Base-by-base conservation (phyloP, 768 basidiomycete genomes). In the Leccinum pellstonianum region DNA sequence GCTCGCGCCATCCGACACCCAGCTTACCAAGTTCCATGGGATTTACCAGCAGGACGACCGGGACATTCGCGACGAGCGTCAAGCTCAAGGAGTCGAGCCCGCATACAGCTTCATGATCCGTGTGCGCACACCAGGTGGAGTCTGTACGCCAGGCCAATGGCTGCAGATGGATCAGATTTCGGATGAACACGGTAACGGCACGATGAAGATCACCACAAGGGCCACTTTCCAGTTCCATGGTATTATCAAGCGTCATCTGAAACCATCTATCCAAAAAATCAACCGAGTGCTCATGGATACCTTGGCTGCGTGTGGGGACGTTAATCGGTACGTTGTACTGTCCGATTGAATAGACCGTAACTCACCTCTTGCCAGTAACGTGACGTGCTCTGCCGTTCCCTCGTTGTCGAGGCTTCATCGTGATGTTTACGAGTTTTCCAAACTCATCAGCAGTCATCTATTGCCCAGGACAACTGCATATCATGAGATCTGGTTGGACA, bases 141-240 rank as follows among this genome's bases (percentile, higher is more conserved):
- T 99, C 21, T 98, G 97, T 73, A 82, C 79, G 27, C 89, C 96
- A 3, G 77, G 84, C 38, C 97, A 99, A 76, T 98, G 97, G 97
- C 78, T 95, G 54, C 84, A 88, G 65, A 93, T 99, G 86, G 93
- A 98, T 76, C 88, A 89, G 67, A 98, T 99, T 66, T 50, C 48
- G 14, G 97, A 98, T 71, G 92, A 94, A 73, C 93, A 95, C 73
- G 97, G 94, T 6, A 90, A 86, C 61, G 86, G 90, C 50, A 93
- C 95, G 5, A 90, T 98, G 79, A 99, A 99, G 81, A 87, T 99
- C 64, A 99, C 97, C 51, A 99, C 97, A 35, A 83, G 97, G 62
- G 87, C 94, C 73, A 99, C 97, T 10, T 99, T 98, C 88, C 97
- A 99, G 77, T 98, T 97, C 83, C 97, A 99, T 74, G 97, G 97